phyloP scores from a whole-genome alignment of 805 yeast species.

The Barnettozyma californica region DNA sequence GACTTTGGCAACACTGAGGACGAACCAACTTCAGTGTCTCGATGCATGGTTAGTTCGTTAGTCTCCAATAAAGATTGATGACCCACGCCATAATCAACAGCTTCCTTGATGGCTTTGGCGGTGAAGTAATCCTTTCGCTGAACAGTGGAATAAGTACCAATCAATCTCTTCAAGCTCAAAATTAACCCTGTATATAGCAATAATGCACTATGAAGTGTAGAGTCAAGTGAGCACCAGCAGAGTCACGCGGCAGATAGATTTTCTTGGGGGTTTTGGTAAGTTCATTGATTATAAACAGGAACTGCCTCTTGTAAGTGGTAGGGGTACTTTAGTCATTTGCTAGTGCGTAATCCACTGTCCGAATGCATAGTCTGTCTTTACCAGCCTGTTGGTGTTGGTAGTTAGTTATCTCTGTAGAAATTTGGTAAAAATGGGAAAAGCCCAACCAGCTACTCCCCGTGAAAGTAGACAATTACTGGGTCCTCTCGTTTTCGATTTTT shows the following conservation, averaged over 20 bases:
- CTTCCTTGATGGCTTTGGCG: background rate
- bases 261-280: background rate
- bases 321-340: background rate
- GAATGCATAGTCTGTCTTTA: constrained; percentile 6
- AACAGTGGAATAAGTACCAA: background rate
- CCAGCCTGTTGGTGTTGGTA: constrained; percentile 1
- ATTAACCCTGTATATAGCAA: background rate
- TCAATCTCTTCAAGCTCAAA: background rate
- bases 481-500: constrained; percentile 18
- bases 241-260: background rate
- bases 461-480: constrained; percentile 15
- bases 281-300: background rate
- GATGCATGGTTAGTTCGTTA: background rate
- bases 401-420: constrained; percentile 6
- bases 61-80: background rate
- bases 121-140: background rate
- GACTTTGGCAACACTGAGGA: background rate
- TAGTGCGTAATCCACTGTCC: background rate
- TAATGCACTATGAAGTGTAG: background rate
- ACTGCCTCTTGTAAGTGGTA: background rate
- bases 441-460: constrained; percentile 15
- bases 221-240: background rate
- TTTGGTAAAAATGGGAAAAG: constrained; percentile 5
- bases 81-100: background rate
- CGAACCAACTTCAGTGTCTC: background rate